Evolutionary conservation across 306 rosid genomes (phyloP), one percentile per base, ranked within the genome.

Genomic region (Lathyrus sativus): DNA sequence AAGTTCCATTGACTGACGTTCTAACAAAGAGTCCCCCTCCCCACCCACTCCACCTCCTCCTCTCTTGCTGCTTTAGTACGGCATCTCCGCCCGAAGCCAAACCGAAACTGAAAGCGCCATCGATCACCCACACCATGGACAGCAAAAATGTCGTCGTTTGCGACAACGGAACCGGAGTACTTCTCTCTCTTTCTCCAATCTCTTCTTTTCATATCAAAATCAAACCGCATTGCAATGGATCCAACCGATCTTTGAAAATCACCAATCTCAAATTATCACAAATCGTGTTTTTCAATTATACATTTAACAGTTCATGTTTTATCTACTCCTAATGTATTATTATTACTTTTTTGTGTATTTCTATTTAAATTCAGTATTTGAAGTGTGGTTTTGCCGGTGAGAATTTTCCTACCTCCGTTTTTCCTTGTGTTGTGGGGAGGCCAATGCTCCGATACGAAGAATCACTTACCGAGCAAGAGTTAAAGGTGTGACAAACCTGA

Each of bases 371-470:
- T 85, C 87, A 93, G 99, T 93, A 93, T 54, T 97, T 93, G 46
- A 93, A 93, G 80, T 93, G 99, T 72, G 99, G 99, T 41, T 93
- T 93, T 67, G 84, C 99, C 8, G 97, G 99, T 33, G 97, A 93
- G 89, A 93, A 93, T 67, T 93, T 93, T 28, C 99, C 99, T 9
- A 88, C 97, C 2, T 87, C 99, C 22, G 97, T 93, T 19, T 93
- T 93, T 67, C 99, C 99, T 45, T 90, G 99, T 63, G 99, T 93
- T 65, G 99, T 93, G 3, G 99, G 99, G 28, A 85, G 99, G 79
- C 99, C 96, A 1, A 82, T 90, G 95, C 99, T 93, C 65, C 97
- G 99, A 1, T 93, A 93, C 39, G 99, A 93, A 81, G 99, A 93
- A 71, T 90, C 99, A 3, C 95, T 93, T 62, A 81, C 87, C 11